These are phyloP conservation scores for Scedosporium apiospermum DNA, from an alignment of 2,329 filamentous ascomycete species.

Conservation along the genomic window DNA sequence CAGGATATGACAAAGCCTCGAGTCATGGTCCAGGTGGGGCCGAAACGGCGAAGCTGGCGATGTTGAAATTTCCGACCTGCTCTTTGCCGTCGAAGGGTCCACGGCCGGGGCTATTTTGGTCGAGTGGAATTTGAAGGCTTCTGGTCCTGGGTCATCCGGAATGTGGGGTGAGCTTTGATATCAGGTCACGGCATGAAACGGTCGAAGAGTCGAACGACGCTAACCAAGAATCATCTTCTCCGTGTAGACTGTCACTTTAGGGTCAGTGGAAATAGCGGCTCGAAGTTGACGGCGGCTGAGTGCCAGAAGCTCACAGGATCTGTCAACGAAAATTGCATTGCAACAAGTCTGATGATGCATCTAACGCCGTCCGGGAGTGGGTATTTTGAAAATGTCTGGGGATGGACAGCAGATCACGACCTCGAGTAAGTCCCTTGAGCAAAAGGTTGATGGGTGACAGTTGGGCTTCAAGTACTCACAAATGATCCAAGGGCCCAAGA, in stretches of 20 bases:
- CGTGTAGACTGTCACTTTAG: not conserved
- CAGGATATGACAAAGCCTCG: constrained; percentile 3
- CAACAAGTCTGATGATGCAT: constrained; percentile 44
- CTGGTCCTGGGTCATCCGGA: constrained; percentile 30
- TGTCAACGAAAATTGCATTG: constrained; percentile 42
- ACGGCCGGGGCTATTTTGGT: constrained; percentile 59
- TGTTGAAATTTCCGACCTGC: not conserved
- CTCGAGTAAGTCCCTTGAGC: constrained; percentile 8
- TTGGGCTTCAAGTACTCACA: not conserved
- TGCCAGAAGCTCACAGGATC: constrained; percentile 14
- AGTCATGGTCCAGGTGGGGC: not conserved
- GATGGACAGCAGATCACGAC: constrained; percentile 62
- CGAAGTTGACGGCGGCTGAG: constrained; percentile 9
- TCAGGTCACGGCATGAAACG: not conserved
- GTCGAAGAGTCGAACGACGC: not conserved
- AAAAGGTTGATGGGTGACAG: not conserved
- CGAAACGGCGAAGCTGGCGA: constrained; percentile 6
- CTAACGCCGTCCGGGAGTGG: constrained; percentile 35
- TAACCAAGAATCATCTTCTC: not conserved
- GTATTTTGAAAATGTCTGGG: constrained; percentile 45
- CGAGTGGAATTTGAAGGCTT: constrained; percentile 59
- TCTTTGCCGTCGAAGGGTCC: constrained; percentile 38
- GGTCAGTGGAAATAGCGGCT: not conserved
- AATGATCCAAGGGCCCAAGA: constrained; percentile 2
- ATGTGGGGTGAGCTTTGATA: constrained; percentile 16